Conservation (phyloP, 805 yeast species). For the Tetrapisispora fleetii region DNA sequence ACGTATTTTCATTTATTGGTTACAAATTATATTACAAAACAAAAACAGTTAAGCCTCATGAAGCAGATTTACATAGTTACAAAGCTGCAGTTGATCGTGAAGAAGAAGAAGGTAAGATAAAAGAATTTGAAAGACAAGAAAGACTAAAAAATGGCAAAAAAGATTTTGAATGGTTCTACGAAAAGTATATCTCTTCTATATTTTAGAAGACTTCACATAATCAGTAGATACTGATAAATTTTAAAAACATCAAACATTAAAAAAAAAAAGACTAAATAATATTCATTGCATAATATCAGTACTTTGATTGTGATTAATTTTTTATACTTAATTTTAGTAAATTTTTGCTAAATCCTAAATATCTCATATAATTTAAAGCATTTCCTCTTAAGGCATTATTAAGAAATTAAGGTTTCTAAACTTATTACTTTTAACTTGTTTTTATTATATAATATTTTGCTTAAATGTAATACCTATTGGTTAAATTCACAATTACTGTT, state of each 20-base stretch:
- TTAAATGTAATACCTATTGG: no score
- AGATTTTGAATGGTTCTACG: constrained; percentile 40
- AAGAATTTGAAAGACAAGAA: constrained; percentile 23
- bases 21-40: constrained; percentile 50
- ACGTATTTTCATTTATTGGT: constrained; percentile 43
- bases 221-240: neutral
- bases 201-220: constrained; percentile 24
- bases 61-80: constrained; percentile 39
- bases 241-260: neutral
- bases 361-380: neutral
- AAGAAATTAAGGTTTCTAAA: neutral
- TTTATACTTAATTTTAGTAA: neutral
- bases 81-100: constrained; percentile 25
- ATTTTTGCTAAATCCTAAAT: neutral
- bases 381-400: neutral
- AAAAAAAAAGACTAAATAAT: neutral
- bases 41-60: constrained; percentile 39
- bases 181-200: constrained; percentile 40
- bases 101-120: constrained; percentile 26
- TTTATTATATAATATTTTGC: neutral
- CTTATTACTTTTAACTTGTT: neutral
- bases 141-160: constrained; percentile 20
- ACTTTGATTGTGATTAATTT: neutral
- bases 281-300: constrained; percentile 1
- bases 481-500: no score